Percentiles rank a stretch among this genome's conserved stretches.
Evolutionary conservation across 805 yeast species (phyloP).

Genomic region (Millerago galiae): DNA sequence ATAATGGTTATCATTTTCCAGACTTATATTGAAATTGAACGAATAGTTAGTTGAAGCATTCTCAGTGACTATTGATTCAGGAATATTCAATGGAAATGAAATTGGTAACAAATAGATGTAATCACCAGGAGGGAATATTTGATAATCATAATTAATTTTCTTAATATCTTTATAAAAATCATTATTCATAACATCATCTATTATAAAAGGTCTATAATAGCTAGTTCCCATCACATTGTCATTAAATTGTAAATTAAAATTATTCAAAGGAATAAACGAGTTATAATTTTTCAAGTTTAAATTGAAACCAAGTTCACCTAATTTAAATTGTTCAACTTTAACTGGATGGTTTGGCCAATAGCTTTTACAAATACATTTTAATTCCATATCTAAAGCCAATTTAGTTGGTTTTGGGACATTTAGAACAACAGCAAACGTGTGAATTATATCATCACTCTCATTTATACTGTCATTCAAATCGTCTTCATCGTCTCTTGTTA

Average conservation of each 20-base stretch:
- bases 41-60: constrained; percentile 36
- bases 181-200: background rate
- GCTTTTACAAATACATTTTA: constrained; percentile 6
- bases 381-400: constrained; percentile 4
- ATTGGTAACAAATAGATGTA: constrained; percentile 64
- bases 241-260: background rate
- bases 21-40: constrained; percentile 15
- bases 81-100: constrained; percentile 52
- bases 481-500: constrained; percentile 7
- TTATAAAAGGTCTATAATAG: background rate
- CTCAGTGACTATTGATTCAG: constrained; percentile 52
- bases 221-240: background rate
- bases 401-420: constrained; percentile 7
- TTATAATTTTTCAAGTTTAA: constrained; percentile 6
- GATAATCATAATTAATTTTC: background rate
- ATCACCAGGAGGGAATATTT: constrained; percentile 49
- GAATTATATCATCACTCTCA: constrained; percentile 1
- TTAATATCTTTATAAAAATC: constrained; percentile 3
- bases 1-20: constrained; percentile 13
- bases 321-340: constrained; percentile 3
- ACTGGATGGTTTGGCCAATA: constrained; percentile 1
- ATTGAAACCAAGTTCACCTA: constrained; percentile 5
- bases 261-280: constrained; percentile 3
- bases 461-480: constrained; percentile 1
- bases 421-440: constrained; percentile 7